A percentile compares a stretch with the other conserved stretches of the same genome.
These are phyloP conservation scores for Phytophthora fragariae DNA, from an alignment of 352 stramenopile genomes.

Conservation along the genomic window DNA sequence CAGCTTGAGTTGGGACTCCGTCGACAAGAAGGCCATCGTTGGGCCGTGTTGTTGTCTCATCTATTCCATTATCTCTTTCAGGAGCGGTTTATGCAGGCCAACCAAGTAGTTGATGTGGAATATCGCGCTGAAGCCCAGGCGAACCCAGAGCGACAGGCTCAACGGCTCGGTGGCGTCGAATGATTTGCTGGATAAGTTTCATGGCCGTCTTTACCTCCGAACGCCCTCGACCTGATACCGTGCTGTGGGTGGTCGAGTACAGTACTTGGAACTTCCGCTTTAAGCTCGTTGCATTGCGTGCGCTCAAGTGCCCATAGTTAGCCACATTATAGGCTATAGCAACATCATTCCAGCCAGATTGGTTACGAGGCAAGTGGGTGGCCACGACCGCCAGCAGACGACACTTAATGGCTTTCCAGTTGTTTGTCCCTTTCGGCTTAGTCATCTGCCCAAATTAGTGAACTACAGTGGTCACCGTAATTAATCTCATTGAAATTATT, in stretches of 20 bases:
- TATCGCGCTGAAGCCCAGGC: neutral
- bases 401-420: neutral
- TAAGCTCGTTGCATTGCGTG: neutral
- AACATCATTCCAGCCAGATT: neutral
- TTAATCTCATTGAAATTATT: too few species aligned
- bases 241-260: neutral
- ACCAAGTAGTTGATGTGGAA: neutral
- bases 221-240: neutral
- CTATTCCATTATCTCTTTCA: neutral
- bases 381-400: neutral
- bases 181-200: neutral
- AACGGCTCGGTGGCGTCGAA: neutral
- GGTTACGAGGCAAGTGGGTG: neutral
- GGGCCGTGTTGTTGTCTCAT: neutral
- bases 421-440: neutral
- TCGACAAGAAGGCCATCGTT: too few species aligned
- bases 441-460: neutral
- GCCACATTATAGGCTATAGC: neutral
- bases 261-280: constrained; percentile 1
- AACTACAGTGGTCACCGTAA: neutral
- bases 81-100: neutral
- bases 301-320: neutral
- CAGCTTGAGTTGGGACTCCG: too few species aligned
- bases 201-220: neutral
- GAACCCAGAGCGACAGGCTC: too few species aligned